Evolutionary conservation across 805 yeast species (phyloP).

Genomic region (Vanderwaltozyma polyspora): DNA sequence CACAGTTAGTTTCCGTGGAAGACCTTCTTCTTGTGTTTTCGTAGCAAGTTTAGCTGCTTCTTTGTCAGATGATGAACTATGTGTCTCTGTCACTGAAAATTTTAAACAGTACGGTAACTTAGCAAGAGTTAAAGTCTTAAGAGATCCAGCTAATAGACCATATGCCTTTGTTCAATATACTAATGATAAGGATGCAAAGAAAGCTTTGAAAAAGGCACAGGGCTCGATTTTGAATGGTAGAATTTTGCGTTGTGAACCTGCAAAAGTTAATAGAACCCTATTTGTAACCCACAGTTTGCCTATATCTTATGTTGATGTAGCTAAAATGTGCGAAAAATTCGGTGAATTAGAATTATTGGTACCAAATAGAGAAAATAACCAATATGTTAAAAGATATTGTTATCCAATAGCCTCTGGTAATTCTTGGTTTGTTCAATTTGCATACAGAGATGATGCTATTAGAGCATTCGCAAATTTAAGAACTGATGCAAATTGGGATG

Average conservation of each 20-base stretch:
- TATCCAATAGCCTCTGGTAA: conserved; percentile 19
- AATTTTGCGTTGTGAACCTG: conserved; percentile 76
- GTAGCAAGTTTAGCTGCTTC: conserved; percentile 70
- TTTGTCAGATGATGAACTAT: conserved; percentile 58
- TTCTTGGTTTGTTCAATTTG: conserved; percentile 69
- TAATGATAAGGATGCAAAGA: conserved; percentile 54
- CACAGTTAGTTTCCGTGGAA: conserved; percentile 32
- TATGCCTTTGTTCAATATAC: conserved; percentile 87
- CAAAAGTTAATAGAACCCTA: conserved; percentile 81
- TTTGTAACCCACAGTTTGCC: conserved; percentile 34
- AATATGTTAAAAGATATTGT: conserved; percentile 10
- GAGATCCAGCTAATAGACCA: conserved; percentile 76
- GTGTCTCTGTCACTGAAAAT: conserved; percentile 55
- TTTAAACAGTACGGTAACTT: conserved; percentile 64
- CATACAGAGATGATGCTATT: conserved; percentile 78
- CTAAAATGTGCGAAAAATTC: conserved; percentile 34
- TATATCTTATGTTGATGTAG: conserved; percentile 27
- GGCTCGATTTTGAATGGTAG: conserved; percentile 61
- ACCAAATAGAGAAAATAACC: conserved; percentile 27
- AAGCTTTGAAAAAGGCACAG: conserved; percentile 60
- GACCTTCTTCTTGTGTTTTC: conserved; percentile 81
- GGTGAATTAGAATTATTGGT: conserved; percentile 71
- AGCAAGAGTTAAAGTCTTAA: conserved; percentile 64
- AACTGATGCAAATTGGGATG: conserved; percentile 45
- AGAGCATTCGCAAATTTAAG: conserved; percentile 61